Conservation (phyloP, 441 rosid species). For the Jatropha multifida region DNA sequence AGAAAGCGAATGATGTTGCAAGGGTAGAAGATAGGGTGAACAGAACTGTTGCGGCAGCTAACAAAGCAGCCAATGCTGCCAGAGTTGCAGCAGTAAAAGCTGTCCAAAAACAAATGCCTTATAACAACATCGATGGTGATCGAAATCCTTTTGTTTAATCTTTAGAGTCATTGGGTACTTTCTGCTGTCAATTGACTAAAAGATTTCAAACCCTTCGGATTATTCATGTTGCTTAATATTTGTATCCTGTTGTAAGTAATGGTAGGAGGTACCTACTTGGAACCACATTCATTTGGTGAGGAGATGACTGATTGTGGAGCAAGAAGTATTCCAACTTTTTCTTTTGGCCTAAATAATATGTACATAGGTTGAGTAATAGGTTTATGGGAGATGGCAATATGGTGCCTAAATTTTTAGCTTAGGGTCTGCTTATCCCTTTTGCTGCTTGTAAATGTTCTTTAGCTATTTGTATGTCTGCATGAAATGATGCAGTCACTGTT, state of each 20-base stretch:
- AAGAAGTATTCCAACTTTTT: constrained; percentile 19
- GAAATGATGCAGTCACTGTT: constrained; percentile 3
- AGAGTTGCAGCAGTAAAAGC: constrained; percentile 78
- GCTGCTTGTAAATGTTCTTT: neutral
- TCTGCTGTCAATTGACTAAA: constrained; percentile 2
- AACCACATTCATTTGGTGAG: constrained; percentile 31
- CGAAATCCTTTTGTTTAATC: constrained; percentile 22
- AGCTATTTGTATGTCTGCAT: neutral
- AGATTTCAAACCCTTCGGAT: neutral
- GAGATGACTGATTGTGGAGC: constrained; percentile 42
- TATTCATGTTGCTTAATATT: constrained; percentile 10
- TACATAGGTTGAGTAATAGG: constrained; percentile 19
- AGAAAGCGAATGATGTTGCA: constrained; percentile 40
- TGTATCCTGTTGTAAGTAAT: neutral
- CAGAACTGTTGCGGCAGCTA: constrained; percentile 59
- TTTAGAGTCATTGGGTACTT: neutral
- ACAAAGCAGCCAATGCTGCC: constrained; percentile 75
- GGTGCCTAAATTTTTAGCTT: neutral
- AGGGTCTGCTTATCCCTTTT: neutral
- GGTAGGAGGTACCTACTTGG: constrained; percentile 36
- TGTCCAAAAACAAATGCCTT: constrained; percentile 53
- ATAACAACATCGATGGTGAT: constrained; percentile 27
- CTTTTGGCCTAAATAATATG: constrained; percentile 19
- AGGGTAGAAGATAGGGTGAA: constrained; percentile 58
- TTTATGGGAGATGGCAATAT: neutral